Base-by-base conservation (phyloP, 2,329 filamentous ascomycete genomes). In the Thelonectria rubi region DNA sequence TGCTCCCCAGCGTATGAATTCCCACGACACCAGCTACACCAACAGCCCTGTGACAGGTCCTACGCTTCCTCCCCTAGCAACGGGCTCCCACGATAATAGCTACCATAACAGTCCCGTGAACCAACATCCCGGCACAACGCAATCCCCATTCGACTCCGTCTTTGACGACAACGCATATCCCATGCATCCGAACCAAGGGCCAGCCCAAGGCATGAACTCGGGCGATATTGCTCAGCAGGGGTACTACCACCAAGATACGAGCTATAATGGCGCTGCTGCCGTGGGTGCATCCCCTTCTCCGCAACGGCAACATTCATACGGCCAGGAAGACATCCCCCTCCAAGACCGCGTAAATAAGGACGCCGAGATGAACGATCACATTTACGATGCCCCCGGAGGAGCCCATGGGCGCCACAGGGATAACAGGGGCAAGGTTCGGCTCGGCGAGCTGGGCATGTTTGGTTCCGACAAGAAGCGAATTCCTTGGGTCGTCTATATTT, bases 401-500 rank as follows among this genome's bases (percentile, higher is more conserved):
- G 46, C 68, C 67, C 15, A 72, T 57, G 49, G 68, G 62, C 52
- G 66, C 43, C 51, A 62, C 21, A 78, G 77, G 50, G 76, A 74
- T 56, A 78, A 76, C 67, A 80, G 76, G 65, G 77, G 76, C 60
- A 81, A 82, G 61, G 77, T 88, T 49, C 78, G 81, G n/a, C 80
- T 86, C 46, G 86, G 86, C 54, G 83, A 88, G 75, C 73, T 88
- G 55, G 84, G 85, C 60, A 88, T 88, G 85, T 72, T 88, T 47
- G 84, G 84, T 2, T 77, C 84, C 12, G 77, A 83, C 68, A 81
- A 78, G 72, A 85, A 84, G 73, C 79, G 81, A 62, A 86, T 89
- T 54, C 91, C 95, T 0, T 95, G 91, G 84, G 87, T 97, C 7
- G 91, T 93, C 34, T 98, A 94, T 75, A 78, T 89, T 45, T 85